Base-by-base conservation (phyloP, 306 rosid species). In the Styphnolobium japonicum region DNA sequence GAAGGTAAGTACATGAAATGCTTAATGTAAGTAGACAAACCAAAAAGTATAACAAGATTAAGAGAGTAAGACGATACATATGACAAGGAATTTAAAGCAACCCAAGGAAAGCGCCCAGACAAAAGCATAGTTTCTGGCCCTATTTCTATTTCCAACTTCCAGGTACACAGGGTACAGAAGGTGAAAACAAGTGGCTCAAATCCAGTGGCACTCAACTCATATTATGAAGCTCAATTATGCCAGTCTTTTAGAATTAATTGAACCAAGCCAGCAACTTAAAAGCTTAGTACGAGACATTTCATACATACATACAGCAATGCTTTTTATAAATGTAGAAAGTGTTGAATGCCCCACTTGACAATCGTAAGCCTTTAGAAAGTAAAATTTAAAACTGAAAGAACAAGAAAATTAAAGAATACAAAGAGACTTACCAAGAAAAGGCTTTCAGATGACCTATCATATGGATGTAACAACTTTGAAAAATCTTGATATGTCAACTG, bases 361-460 rank as follows among this genome's bases (percentile, higher is more conserved):
- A 79, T 57, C 4, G 56, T 36, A 57, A 74, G n/a, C 2, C 58
- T 66, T 74, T 53, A 29, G 27, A 74, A 77, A 12, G 7, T 42
- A 83, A 66, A 71, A 75, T 29, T 51, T 37, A 72, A 76, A 39
- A 78, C 18, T 43, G 49, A 76, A 43, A 42, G 37, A 46, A 69
- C 51, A 25, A 33, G 73, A 73, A 63, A 19, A 64, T 33, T 25
- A 49, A 27, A 52, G 58, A 84, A 52, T 67, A 63, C 55, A 62
- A 22, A 85, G 79, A 82, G 29, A 84, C 86, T 89, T 89, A 93
- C 99, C 80, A 88, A 84, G 85, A 96, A 91, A 70, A 96, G 88
- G 78, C 87, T 89, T 85, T 96, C 99, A 22, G 98, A 91, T 9
- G 90, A 80, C 86, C 96, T 87, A 79, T 91, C 99, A 86, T 96